These are phyloP conservation scores for Phytophthora citrophthora DNA, from an alignment of 352 stramenopile species.

Conservation along the genomic window DNA sequence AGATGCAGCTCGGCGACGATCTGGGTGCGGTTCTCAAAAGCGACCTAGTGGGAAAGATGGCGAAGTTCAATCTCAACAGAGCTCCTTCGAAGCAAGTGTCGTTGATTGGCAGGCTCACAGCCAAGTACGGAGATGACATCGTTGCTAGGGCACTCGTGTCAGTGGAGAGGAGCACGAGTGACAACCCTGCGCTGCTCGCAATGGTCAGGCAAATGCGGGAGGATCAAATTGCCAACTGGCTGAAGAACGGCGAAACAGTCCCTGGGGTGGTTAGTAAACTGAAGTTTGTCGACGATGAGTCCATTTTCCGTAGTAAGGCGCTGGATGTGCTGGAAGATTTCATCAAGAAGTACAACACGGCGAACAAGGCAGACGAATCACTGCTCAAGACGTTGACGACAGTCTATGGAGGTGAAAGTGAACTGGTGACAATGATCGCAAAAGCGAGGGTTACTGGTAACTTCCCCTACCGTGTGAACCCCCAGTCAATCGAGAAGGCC, in stretches of 20 bases:
- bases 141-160: neutral
- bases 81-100: neutral
- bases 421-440: neutral
- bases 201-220: neutral
- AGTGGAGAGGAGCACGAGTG: neutral
- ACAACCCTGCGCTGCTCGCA: neutral
- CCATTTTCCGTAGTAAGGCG: neutral
- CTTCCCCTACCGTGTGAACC: no score
- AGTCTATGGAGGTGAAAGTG: neutral
- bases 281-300: neutral
- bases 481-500: neutral
- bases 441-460: neutral
- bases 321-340: neutral
- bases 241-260: neutral
- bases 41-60: constrained; percentile 3
- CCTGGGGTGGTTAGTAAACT: neutral
- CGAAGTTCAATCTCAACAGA: neutral
- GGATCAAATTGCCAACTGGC: neutral
- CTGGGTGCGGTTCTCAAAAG: neutral
- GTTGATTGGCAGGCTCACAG: neutral
- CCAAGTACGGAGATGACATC: neutral
- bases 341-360: neutral
- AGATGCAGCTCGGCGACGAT: neutral
- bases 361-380: neutral
- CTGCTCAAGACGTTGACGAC: neutral